Percentiles rank a stretch among this genome's conserved stretches.
phyloP scores from a whole-genome alignment of 2,329 filamentous ascomycete genomes.

The Colletotrichum acutatum region DNA sequence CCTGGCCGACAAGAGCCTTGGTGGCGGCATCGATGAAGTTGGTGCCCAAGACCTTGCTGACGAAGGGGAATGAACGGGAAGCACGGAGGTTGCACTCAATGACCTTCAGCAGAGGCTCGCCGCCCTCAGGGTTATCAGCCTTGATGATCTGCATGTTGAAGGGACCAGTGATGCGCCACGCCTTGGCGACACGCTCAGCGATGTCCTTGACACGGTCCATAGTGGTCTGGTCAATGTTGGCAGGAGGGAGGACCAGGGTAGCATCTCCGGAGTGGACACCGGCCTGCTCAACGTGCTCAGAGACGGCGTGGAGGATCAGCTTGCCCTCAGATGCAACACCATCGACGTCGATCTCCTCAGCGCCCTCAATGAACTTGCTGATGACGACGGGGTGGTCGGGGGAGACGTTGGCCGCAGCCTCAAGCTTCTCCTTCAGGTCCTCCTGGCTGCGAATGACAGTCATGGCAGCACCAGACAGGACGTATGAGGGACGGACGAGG shows the following conservation, averaged over 20 bases:
- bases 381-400: constrained; percentile 98
- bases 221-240: constrained; percentile 78
- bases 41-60: constrained; percentile 93
- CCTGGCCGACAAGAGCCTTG: constrained; percentile 86
- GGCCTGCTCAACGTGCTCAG: constrained; percentile 95
- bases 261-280: constrained; percentile 99
- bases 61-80: constrained; percentile 97
- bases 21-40: constrained; percentile 98
- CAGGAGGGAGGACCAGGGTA: constrained; percentile 90
- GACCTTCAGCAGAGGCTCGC: constrained; percentile 85
- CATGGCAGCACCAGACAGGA: constrained; percentile 98
- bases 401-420: constrained; percentile 89
- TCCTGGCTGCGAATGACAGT: constrained; percentile 90
- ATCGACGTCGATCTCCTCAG: constrained; percentile 96
- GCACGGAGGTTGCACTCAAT: constrained; percentile 99
- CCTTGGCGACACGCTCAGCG: constrained; percentile 93
- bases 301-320: constrained; percentile 90
- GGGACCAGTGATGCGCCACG: constrained; percentile 96
- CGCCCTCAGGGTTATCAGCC: constrained; percentile 79
- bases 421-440: constrained; percentile 94
- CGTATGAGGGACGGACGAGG: constrained; percentile 92
- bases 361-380: constrained; percentile 97
- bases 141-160: constrained; percentile 99
- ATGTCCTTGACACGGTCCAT: constrained; percentile 95
- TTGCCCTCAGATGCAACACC: constrained; percentile 89